Evolutionary conservation across 805 yeast genomes (phyloP).

Genomic region (Starmerella scarabaei): DNA sequence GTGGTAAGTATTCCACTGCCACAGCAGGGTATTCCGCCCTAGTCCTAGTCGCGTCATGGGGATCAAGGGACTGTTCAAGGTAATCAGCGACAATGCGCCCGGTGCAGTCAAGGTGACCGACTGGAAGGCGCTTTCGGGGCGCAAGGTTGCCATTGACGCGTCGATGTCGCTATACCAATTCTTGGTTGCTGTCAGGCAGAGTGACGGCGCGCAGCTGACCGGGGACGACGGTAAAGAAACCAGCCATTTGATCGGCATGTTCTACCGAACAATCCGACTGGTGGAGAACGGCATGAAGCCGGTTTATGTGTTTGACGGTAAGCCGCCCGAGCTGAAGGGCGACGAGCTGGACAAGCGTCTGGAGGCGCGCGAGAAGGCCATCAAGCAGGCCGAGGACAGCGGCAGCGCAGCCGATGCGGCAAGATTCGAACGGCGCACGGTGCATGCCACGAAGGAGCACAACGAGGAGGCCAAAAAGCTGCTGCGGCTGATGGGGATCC

Average conservation of each 20-base stretch:
- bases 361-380: constrained; percentile 71
- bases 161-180: constrained; percentile 96
- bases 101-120: constrained; percentile 62
- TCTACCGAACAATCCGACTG: constrained; percentile 81
- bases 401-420: constrained; percentile 67
- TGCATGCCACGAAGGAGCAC: constrained; percentile 76
- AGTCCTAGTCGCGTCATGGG: constrained; percentile 22
- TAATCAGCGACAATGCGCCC: constrained; percentile 84
- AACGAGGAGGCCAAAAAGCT: constrained; percentile 85
- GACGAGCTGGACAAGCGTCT: constrained; percentile 84
- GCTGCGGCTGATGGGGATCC: constrained; percentile 84
- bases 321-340: constrained; percentile 87
- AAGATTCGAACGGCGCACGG: constrained; percentile 74
- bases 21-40: no score
- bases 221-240: constrained; percentile 84
- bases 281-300: constrained; percentile 93
- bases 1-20: no score
- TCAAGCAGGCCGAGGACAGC: constrained; percentile 55
- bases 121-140: constrained; percentile 74
- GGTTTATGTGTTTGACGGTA: constrained; percentile 92
- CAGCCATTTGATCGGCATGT: constrained; percentile 89
- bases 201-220: constrained; percentile 87
- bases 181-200: constrained; percentile 89
- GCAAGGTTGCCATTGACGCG: constrained; percentile 83
- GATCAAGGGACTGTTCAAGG: constrained; percentile 53